These are phyloP conservation scores for Leishmania lainsoni DNA, from an alignment of 208 protist genomes.

Conservation along the genomic window DNA sequence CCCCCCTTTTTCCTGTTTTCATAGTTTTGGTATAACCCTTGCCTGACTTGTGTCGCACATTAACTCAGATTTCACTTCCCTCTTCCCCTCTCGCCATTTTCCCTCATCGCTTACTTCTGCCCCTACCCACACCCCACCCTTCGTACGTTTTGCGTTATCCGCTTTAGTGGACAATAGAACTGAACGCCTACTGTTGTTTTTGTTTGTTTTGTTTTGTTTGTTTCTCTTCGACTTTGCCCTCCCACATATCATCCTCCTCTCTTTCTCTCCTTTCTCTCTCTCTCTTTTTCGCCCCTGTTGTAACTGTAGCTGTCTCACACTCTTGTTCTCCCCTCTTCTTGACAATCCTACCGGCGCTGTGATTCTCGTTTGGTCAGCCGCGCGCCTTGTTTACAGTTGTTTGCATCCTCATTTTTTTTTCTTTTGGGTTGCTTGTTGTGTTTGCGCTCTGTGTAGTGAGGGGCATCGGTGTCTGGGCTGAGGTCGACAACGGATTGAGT, in stretches of 20 bases:
- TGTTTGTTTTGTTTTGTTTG: not conserved
- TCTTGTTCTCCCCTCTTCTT: not conserved
- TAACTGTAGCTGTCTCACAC: not conserved
- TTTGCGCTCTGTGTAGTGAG: not conserved
- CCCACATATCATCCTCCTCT: not conserved
- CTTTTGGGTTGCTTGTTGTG: not conserved
- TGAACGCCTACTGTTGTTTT: not conserved
- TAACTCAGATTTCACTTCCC: not conserved
- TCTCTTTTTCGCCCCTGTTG: not conserved
- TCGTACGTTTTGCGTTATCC: not conserved
- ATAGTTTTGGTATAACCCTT: not conserved
- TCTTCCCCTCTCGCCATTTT: not conserved
- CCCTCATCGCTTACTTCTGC: not conserved
- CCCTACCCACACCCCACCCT: too few species aligned
- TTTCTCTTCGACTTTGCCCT: not conserved
- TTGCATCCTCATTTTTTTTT: not conserved
- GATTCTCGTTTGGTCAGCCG: not conserved
- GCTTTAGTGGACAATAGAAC: not conserved
- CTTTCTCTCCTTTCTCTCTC: too few species aligned
- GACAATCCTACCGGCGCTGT: not conserved
- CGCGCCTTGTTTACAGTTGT: not conserved
- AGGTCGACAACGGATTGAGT: not conserved
- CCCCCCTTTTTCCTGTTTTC: not conserved
- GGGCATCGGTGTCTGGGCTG: not conserved
- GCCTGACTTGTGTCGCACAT: not conserved